phyloP scores from a whole-genome alignment of 768 basidiomycete species.

The Brasilioporus rufonigricans region DNA sequence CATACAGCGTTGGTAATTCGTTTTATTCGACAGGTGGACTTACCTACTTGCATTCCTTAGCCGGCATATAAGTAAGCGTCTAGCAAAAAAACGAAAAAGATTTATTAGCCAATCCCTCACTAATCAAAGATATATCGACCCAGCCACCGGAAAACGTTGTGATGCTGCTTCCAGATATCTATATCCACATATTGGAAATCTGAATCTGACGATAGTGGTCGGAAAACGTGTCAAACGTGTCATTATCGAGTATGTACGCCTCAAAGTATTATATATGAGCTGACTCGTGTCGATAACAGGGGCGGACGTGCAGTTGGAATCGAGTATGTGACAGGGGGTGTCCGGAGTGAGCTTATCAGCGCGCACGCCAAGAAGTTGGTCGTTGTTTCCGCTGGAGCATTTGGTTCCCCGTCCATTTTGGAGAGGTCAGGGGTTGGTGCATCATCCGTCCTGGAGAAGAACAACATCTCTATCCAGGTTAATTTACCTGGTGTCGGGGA shows the following conservation, averaged over 20 bases:
- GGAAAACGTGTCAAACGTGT: slow-evolving; percentile 25
- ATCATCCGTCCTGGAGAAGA: no score
- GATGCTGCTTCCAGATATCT: slow-evolving; percentile 38
- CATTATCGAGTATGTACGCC: slow-evolving; percentile 2
- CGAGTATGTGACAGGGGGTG: slow-evolving; percentile 32
- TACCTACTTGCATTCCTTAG: slow-evolving; percentile 1
- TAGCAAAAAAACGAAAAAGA: no score
- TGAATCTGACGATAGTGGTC: slow-evolving; percentile 31
- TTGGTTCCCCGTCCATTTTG: no score
- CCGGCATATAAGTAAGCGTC: slow-evolving; percentile 15
- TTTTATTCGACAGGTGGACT: neutral
- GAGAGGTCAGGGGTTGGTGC: no score
- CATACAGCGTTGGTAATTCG: slow-evolving; percentile 21
- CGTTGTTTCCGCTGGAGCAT: no score
- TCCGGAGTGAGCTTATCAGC: neutral
- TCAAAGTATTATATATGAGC: neutral
- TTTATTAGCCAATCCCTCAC: no score
- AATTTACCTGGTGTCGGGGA: slow-evolving; percentile 81
- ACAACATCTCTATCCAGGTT: no score
- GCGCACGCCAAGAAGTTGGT: slow-evolving; percentile 32
- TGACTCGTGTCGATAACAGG: neutral
- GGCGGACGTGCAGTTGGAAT: slow-evolving; percentile 34
- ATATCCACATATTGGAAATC: slow-evolving; percentile 31
- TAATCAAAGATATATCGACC: no score
- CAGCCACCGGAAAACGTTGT: slow-evolving; percentile 34